A percentile compares a stretch with the other conserved stretches of the same genome.
These are phyloP conservation scores for Lichtheimia corymbifera DNA, from an alignment of 371 early-diverging fungal species.

Conservation along the genomic window DNA sequence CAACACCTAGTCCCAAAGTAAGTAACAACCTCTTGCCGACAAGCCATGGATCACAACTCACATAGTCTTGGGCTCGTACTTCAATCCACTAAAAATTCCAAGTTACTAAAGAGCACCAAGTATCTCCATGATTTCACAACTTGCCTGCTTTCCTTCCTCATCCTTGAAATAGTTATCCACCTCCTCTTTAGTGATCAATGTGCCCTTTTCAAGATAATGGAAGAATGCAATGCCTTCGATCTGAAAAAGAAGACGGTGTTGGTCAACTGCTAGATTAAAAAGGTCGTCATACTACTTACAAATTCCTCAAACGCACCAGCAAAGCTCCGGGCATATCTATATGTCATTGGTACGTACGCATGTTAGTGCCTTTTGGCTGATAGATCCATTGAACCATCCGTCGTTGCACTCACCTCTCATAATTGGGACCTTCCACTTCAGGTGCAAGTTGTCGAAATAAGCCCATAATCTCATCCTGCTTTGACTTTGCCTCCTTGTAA, in stretches of 20 bases:
- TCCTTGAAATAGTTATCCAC: conserved; percentile 49
- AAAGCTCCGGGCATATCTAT: conserved; percentile 52
- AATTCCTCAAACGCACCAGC: conserved; percentile 59
- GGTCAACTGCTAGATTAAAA: not conserved
- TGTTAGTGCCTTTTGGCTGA: not conserved
- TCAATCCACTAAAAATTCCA: conserved; percentile 17
- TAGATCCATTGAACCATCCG: no score
- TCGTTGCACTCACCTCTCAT: conserved; percentile 28
- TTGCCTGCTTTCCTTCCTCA: conserved; percentile 30
- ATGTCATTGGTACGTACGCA: no score
- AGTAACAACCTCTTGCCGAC: not conserved
- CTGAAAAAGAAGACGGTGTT: conserved; percentile 18
- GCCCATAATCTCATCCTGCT: conserved; percentile 47
- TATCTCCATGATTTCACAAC: not conserved
- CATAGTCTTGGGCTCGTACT: conserved; percentile 58
- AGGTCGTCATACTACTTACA: conserved; percentile 23
- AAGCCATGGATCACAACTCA: conserved; percentile 15
- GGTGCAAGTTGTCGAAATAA: conserved; percentile 48
- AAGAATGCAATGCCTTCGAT: conserved; percentile 67
- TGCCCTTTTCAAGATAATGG: conserved; percentile 48
- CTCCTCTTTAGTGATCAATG: conserved; percentile 45
- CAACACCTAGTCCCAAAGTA: conserved; percentile 19
- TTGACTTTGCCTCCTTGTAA: conserved; percentile 45
- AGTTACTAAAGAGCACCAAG: no score
- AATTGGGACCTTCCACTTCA: conserved; percentile 56